Evolutionary conservation across 106 monocot genomes (phyloP), one percentile per base, ranked within the genome.

Genomic region (Gastrodia elata): DNA sequence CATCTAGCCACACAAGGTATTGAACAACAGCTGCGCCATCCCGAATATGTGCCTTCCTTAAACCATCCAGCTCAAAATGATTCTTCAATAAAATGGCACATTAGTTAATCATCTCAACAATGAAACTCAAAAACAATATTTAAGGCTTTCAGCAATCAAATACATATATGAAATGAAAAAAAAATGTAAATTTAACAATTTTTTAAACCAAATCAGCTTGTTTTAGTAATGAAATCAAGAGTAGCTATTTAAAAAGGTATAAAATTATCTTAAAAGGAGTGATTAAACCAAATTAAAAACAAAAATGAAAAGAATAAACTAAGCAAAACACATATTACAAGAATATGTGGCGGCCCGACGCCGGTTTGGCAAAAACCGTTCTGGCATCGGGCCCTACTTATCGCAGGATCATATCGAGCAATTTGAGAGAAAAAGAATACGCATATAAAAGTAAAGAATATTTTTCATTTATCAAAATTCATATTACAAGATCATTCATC

Each of bases 1-100:
- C 75, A 79, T 97, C 97, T 74, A 97, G 52, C 97, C 97, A 97
- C 73, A 83, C 84, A 77, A 97, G 84, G 32, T 73, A 97, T 49
- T 97, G 97, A 2, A 97, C 97, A 82, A 97, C 97, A 81, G 97
- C 97, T 71, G 90, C 93, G 80, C 97, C 97, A 87, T 97, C 97
- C 75, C 97, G 87, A 49, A 90, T 74, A 77, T 97, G 93, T 44
- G 92, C 87, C 46, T 88, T 97, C 76, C 84, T 93, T 61, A 97
- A 76, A 64, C 97, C 97, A 81, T 90, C 80, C 85, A 97, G 76
- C 70, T 97, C 97, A 48, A 38, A 68, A 68, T 84, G 74, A 74
- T 97, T 97, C 97, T 97, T 65, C 39, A 77, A 32, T 40, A 88
- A 18, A 28, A 80, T 40, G 25, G 22, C 68, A 25, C 22, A 38